Evolutionary conservation across 2,329 filamentous ascomycete species (phyloP).

Genomic region (Nigrospora sphaerica): DNA sequence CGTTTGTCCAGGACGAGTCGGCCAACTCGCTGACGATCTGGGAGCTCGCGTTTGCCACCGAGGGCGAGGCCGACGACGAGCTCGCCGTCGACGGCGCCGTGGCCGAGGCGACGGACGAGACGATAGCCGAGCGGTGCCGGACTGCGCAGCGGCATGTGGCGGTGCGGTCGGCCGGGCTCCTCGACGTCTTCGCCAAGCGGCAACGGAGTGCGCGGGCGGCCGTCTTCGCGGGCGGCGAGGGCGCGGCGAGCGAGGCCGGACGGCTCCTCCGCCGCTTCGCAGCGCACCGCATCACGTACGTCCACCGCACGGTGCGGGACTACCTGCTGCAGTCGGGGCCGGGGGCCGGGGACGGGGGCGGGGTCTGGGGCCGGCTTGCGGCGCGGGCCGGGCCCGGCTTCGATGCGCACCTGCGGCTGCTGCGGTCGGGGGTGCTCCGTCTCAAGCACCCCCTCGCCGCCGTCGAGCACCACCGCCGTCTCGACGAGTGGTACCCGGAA

Average conservation of each 20-base stretch:
- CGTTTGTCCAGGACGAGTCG: slow-evolving; percentile 23
- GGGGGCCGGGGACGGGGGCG: too few relatives aligned
- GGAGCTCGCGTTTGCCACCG: slow-evolving; percentile 24
- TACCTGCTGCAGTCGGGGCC: slow-evolving; percentile 18
- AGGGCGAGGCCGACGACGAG: slow-evolving; percentile 9
- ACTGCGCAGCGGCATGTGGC: slow-evolving; percentile 7
- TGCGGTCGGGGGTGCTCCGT: slow-evolving; percentile 24
- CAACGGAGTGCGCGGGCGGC: background rate
- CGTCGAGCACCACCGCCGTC: slow-evolving; percentile 26
- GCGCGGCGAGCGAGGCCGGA: too few relatives aligned
- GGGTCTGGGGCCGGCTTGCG: slow-evolving; percentile 11
- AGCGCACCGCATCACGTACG: slow-evolving; percentile 20
- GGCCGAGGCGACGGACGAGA: slow-evolving; percentile 11
- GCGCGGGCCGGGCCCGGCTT: slow-evolving; percentile 7
- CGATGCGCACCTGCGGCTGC: slow-evolving; percentile 22
- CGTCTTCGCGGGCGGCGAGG: too few relatives aligned
- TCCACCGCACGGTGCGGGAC: slow-evolving; percentile 26
- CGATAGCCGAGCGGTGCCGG: slow-evolving; percentile 11
- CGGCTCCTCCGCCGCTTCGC: background rate
- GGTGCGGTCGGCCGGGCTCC: slow-evolving; percentile 16
- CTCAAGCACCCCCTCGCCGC: slow-evolving; percentile 24
- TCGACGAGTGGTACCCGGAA: slow-evolving; percentile 31
- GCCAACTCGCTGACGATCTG: slow-evolving; percentile 22
- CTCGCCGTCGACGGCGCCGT: slow-evolving; percentile 8
- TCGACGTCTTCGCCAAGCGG: slow-evolving; percentile 13